Percentiles rank a stretch among this genome's conserved stretches.
Evolutionary conservation across 768 basidiomycete genomes (phyloP).

Genomic region (Suillus paluster): DNA sequence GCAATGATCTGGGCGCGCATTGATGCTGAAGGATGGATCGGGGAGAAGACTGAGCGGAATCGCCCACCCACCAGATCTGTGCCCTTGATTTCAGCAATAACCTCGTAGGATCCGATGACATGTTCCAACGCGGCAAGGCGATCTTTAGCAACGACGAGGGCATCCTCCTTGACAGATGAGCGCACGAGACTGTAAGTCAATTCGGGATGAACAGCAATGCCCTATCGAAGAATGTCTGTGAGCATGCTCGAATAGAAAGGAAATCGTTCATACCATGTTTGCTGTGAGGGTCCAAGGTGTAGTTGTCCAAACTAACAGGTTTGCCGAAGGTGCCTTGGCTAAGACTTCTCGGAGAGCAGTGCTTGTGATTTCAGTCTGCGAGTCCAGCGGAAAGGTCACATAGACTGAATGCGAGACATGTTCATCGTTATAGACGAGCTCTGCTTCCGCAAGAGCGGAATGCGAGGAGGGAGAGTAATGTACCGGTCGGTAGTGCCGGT

Average conservation of each 20-base stretch:
- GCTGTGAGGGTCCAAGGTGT: conserved; percentile 97
- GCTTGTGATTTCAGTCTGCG: conserved; percentile 21
- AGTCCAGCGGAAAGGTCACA: conserved; percentile 73
- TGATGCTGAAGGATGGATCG: conserved; percentile 19
- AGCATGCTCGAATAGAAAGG: neutral
- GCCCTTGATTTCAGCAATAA: conserved; percentile 27
- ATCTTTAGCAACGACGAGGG: conserved; percentile 57
- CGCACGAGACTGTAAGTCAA: conserved; percentile 66
- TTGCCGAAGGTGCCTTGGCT: conserved; percentile 38
- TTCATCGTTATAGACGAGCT: conserved; percentile 87
- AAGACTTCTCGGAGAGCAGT: conserved; percentile 38
- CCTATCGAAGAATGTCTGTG: conserved; percentile 49
- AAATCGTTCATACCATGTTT: conserved; percentile 72
- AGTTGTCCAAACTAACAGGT: conserved; percentile 92
- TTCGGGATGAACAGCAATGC: conserved; percentile 83
- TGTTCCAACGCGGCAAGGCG: conserved; percentile 43
- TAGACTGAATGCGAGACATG: conserved; percentile 90
- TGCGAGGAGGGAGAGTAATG: conserved; percentile 95
- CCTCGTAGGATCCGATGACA: conserved; percentile 25
- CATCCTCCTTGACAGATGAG: conserved; percentile 25
- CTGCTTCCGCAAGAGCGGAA: conserved; percentile 94
- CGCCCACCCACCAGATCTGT: conserved; percentile 59
- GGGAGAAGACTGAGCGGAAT: conserved; percentile 67
- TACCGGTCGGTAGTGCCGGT: conserved; percentile 85
- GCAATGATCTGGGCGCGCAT: conserved; percentile 54